Percentiles rank a stretch among this genome's conserved stretches.
Evolutionary conservation across 179 eudicot genomes (phyloP).

Genomic region (Spergularia azorica): DNA sequence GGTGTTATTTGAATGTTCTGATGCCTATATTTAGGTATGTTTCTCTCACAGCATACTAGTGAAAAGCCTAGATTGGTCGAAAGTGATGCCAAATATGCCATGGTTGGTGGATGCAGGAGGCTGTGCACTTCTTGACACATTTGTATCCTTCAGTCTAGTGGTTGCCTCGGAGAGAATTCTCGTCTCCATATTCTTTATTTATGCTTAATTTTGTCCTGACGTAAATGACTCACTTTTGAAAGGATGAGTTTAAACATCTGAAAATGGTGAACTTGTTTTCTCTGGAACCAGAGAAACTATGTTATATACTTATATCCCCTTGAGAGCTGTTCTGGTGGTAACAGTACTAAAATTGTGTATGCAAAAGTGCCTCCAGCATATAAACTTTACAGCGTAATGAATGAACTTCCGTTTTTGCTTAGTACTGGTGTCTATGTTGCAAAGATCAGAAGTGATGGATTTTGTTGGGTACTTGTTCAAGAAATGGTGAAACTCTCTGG

Average conservation of each 20-base stretch:
- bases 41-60: conserved; percentile 64
- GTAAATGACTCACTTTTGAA: not conserved
- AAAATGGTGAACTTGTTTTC: not conserved
- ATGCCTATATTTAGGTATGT: not conserved
- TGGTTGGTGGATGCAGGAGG: conserved; percentile 91
- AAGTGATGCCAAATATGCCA: conserved; percentile 65
- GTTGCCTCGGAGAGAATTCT: not conserved
- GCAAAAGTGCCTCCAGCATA: not conserved
- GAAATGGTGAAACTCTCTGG: not conserved
- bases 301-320: not conserved
- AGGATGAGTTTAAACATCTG: not conserved
- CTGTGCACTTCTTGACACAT: conserved; percentile 65
- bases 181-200: not conserved
- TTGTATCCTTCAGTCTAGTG: conserved; percentile 59
- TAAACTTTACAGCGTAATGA: not conserved
- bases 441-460: not conserved
- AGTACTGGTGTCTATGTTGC: not conserved
- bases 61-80: conserved; percentile 75
- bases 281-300: not conserved
- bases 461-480: not conserved
- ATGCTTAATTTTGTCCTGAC: not conserved
- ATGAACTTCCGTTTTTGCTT: conserved; percentile 1
- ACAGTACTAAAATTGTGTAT: too few species aligned
- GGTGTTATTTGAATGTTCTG: not conserved
- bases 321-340: not conserved